Base-by-base conservation (phyloP, 768 basidiomycete genomes). In the Phylloporus scabripes region DNA sequence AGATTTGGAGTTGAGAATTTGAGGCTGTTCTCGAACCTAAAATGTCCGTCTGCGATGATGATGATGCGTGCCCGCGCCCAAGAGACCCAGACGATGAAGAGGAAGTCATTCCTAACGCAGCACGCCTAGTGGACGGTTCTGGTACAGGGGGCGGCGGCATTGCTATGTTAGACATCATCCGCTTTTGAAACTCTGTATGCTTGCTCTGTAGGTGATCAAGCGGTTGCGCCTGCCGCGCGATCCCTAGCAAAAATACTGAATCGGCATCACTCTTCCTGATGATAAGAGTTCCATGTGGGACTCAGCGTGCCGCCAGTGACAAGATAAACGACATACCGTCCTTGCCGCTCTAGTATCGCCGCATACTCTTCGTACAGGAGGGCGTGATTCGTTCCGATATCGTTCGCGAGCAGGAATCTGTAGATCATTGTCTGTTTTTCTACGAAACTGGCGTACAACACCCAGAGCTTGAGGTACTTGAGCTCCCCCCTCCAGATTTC, bases 281-380 rank as follows among this genome's bases (percentile, higher is more conserved):
- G 20, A 41, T 20, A 45, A 46, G 10, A 36, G 11, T 37, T 3
- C 6, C 21, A 28, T 2, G 24, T 15, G 31, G 49, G 41, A 48
- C 43, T 50, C 26, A 42, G 62, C 57, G 37, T 71, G 23, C 65
- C 71, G 72, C 14, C 71, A 50, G 28, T 0, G 12, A 60, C 53
- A 53, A 71, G 71, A n/a, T 72, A 15, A 47, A 28, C 6, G 2
- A 58, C 79, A 51, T 61, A 95, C 95, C 87, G 75, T 49, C 84
- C 84, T 58, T 85, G 80, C 48, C 86, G 72, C 67, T 98, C 96
- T 39, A 94, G 72, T 12, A 85, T 83, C 29, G 79, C 77, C 0
- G 94, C 94, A 67, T 85, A 87, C 66, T 97, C 94, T 68, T 98
- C 95, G 60, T 98, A 98, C 21, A 98, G 71, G 37, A 91, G 65